Evolutionary conservation across 768 basidiomycete genomes (phyloP).

Genomic region (Mycena vulgaris): DNA sequence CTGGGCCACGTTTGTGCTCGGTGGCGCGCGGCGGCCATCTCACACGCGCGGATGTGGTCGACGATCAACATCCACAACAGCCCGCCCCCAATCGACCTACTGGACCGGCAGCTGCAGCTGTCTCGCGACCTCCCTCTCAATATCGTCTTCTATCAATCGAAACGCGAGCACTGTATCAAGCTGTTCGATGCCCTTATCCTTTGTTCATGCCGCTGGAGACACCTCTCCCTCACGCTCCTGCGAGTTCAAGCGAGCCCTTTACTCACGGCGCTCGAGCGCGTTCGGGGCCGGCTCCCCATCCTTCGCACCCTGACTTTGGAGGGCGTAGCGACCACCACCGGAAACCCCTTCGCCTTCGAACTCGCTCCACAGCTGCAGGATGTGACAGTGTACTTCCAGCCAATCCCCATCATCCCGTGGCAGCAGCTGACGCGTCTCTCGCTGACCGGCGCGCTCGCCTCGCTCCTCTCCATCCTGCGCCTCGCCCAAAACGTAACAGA

Average conservation of each 20-base stretch:
- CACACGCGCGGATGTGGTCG: background rate
- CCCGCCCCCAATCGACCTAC: constrained; percentile 1
- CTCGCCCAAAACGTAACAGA: constrained; percentile 7
- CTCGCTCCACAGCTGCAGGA: constrained; percentile 1
- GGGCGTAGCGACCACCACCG: constrained; percentile 8
- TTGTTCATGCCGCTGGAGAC: constrained; percentile 1
- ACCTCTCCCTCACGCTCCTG: background rate
- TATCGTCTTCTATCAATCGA: background rate
- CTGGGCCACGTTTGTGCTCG: constrained; percentile 11
- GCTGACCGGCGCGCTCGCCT: background rate
- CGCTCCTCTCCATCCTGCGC: constrained; percentile 1
- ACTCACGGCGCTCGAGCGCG: constrained; percentile 5
- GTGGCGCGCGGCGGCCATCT: constrained; percentile 16
- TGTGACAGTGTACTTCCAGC: background rate
- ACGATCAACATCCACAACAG: background rate
- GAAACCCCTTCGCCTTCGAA: constrained; percentile 18
- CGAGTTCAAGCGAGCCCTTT: background rate
- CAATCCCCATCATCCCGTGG: constrained; percentile 8
- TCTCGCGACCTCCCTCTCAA: constrained; percentile 2
- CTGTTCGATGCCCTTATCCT: constrained; percentile 10
- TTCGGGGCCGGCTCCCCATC: background rate
- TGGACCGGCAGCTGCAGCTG: constrained; percentile 8
- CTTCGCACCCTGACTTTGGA: background rate
- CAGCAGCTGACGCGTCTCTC: constrained; percentile 1
- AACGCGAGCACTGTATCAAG: background rate